A percentile compares a stretch with the other conserved stretches of the same genome.
These are phyloP conservation scores for Paspalum notatum DNA, from an alignment of 176 grass and related monocot genomes.

Conservation along the genomic window DNA sequence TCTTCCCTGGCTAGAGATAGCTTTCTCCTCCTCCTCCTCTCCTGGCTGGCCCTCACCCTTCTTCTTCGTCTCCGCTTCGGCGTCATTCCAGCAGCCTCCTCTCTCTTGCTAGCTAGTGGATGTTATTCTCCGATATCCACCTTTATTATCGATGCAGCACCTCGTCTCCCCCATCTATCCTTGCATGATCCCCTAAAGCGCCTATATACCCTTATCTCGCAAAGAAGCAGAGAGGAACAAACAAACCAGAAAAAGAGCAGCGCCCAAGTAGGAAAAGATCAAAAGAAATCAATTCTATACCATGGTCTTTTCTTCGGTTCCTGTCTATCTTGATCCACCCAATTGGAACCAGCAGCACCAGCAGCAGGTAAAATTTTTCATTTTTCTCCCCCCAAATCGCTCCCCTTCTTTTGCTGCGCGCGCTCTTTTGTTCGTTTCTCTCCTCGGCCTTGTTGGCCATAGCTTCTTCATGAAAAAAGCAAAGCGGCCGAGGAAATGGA, in stretches of 20 bases:
- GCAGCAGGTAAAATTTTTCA: conserved; percentile 57
- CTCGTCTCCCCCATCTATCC: conserved; percentile 3
- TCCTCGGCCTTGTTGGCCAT: conserved; percentile 22
- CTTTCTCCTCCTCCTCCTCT: conserved; percentile 28
- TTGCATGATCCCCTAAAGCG: conserved; percentile 61
- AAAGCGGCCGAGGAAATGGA: conserved; percentile 29
- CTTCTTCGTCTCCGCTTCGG: not conserved
- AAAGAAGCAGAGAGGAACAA: conserved; percentile 56
- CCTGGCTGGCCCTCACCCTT: not conserved
- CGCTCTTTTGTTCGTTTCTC: not conserved
- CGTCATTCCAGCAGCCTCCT: conserved; percentile 42
- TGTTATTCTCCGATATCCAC: conserved; percentile 57
- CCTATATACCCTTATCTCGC: conserved; percentile 58
- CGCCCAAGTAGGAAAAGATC: conserved; percentile 58
- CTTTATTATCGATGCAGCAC: conserved; percentile 47
- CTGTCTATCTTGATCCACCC: conserved; percentile 86
- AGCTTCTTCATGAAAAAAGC: conserved; percentile 79
- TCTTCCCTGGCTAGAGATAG: conserved; percentile 8
- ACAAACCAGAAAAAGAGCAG: conserved; percentile 48
- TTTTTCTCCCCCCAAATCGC: not conserved
- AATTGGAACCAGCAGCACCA: conserved; percentile 76
- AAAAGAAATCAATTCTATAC: conserved; percentile 66
- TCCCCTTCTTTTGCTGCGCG: not conserved
- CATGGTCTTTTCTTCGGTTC: conserved; percentile 98
- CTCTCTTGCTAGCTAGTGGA: conserved; percentile 41